Conservation (phyloP, 73 alveolate species). For the Breviolum minutum region DNA sequence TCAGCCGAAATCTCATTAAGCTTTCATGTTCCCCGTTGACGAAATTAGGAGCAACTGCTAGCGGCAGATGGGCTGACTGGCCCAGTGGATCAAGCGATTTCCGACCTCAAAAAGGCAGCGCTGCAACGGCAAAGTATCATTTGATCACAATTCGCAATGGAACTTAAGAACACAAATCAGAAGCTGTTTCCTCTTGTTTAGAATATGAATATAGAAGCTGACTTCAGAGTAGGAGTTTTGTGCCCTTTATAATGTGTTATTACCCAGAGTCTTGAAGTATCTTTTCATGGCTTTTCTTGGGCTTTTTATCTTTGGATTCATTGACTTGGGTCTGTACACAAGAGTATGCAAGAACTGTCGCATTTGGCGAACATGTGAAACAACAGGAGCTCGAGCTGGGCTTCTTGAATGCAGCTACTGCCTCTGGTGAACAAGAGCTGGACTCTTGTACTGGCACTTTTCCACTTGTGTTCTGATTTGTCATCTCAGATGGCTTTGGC, state of each 20-base stretch:
- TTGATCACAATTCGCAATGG: too few relatives aligned
- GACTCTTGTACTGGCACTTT: not conserved
- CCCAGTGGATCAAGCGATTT: conserved; percentile 7
- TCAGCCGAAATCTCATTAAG: too few relatives aligned
- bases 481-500: too few relatives aligned
- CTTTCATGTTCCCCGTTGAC: too few relatives aligned
- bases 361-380: not conserved
- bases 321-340: too few relatives aligned
- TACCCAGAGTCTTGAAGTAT: not conserved
- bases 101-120: conserved; percentile 22
- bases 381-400: conserved; percentile 4
- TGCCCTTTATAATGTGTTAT: not conserved
- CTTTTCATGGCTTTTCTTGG: too few relatives aligned
- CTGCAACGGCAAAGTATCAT: not conserved
- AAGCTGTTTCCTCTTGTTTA: too few relatives aligned
- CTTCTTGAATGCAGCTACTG: conserved; percentile 20
- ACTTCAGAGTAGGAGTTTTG: not conserved
- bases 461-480: too few relatives aligned
- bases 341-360: not conserved
- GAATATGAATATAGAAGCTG: too few relatives aligned
- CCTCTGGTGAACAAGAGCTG: conserved; percentile 30
- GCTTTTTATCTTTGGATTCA: too few relatives aligned
- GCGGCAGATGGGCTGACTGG: conserved; percentile 12
- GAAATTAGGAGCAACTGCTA: conserved; percentile 2
- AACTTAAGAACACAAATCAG: too few relatives aligned